These are phyloP conservation scores for Flaveria brownii DNA, from an alignment of 129 eudicot species.

Conservation along the genomic window DNA sequence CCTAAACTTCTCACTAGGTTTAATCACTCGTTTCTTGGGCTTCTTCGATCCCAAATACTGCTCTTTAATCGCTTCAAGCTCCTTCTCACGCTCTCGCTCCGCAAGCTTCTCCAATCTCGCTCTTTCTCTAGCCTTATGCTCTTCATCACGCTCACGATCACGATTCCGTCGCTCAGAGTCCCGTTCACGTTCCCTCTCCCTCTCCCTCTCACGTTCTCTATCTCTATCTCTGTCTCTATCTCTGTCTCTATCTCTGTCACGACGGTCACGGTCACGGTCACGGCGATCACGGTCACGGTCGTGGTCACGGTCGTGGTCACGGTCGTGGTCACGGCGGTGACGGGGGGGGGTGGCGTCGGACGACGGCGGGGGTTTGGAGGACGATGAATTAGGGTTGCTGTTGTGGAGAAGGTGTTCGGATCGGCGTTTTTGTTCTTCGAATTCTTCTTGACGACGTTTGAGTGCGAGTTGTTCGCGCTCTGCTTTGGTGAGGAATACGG, in stretches of 20 bases:
- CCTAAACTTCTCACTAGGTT: slow-evolving; percentile 65
- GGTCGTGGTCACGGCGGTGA: slow-evolving; percentile 37
- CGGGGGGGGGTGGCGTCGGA: slow-evolving; percentile 32
- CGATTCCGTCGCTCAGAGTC: slow-evolving; percentile 46
- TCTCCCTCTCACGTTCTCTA: slow-evolving; percentile 40
- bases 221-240: slow-evolving; percentile 43
- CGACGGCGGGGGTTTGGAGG: slow-evolving; percentile 31
- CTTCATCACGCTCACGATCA: slow-evolving; percentile 51
- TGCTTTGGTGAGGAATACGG: slow-evolving; percentile 53
- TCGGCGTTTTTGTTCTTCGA: slow-evolving; percentile 42
- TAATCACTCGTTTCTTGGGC: slow-evolving; percentile 59
- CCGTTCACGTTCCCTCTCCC: slow-evolving; percentile 45
- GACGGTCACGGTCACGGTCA: slow-evolving; percentile 43
- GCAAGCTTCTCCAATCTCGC: slow-evolving; percentile 44
- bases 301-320: slow-evolving; percentile 40
- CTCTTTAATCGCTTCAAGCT: slow-evolving; percentile 56
- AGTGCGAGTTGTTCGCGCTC: slow-evolving; percentile 59
- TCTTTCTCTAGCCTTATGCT: slow-evolving; percentile 44
- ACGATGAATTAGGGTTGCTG: slow-evolving; percentile 21
- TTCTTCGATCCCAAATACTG: slow-evolving; percentile 57
- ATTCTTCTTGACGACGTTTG: slow-evolving; percentile 52
- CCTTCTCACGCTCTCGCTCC: slow-evolving; percentile 55
- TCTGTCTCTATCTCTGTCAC: slow-evolving; percentile 46
- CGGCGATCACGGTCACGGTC: slow-evolving; percentile 45
- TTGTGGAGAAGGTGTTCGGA: slow-evolving; percentile 27